These are phyloP conservation scores for Basidioascus undulatus DNA, from an alignment of 768 basidiomycete species.

Conservation along the genomic window DNA sequence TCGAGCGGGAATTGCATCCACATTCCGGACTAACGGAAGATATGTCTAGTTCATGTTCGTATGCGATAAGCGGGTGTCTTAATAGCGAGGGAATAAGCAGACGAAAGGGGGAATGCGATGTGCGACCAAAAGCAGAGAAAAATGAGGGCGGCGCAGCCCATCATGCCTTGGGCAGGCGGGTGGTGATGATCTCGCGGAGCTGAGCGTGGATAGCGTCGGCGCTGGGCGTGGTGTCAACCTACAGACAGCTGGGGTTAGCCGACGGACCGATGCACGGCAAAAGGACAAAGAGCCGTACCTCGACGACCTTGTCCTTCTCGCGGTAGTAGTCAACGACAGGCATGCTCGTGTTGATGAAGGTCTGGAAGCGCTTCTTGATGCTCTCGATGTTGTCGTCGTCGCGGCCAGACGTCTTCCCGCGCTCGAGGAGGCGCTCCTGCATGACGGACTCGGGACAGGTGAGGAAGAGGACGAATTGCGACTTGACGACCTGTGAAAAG, in stretches of 20 bases:
- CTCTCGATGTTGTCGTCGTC: constrained; percentile 89
- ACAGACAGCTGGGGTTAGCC: neutral
- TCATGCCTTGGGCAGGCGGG: neutral
- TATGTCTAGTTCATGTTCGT: no score
- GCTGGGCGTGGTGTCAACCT: constrained; percentile 50
- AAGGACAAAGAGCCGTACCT: constrained; percentile 27
- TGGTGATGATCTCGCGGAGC: no score
- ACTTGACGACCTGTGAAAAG: constrained; percentile 41
- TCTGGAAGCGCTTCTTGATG: constrained; percentile 86
- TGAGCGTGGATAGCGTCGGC: no score
- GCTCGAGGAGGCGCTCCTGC: constrained; percentile 58
- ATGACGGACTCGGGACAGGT: constrained; percentile 70
- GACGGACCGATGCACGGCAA: neutral
- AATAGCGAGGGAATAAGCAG: no score
- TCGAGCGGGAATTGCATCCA: no score
- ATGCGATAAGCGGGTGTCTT: no score
- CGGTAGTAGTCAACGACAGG: constrained; percentile 76
- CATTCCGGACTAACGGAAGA: no score
- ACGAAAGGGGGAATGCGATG: no score
- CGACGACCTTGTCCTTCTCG: constrained; percentile 40
- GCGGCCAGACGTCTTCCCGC: constrained; percentile 78
- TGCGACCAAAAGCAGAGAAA: no score
- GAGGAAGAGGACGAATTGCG: constrained; percentile 63
- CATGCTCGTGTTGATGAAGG: constrained; percentile 69
- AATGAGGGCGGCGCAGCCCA: no score